Percentiles rank a stretch among this genome's conserved stretches.
Evolutionary conservation across 768 basidiomycete genomes (phyloP).

Genomic region (Lentinula boryana): DNA sequence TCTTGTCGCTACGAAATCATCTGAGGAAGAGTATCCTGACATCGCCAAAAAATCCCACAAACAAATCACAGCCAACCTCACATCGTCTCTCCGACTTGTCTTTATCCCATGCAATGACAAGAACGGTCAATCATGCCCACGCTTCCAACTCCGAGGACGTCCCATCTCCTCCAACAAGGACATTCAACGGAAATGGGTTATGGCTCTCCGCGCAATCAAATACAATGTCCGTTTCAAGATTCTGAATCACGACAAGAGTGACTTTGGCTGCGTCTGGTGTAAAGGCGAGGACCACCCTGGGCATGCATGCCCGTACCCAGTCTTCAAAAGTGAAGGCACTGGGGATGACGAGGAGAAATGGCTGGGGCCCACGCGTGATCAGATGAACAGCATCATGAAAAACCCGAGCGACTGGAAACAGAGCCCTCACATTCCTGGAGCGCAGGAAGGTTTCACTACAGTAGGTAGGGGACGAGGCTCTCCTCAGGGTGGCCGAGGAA

Average conservation of each 20-base stretch:
- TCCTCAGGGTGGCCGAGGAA: no score
- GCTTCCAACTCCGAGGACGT: neutral
- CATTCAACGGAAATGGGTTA: neutral
- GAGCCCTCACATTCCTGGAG: neutral
- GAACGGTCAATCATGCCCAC: neutral
- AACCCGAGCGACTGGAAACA: neutral
- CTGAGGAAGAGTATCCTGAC: neutral
- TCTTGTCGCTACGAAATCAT: neutral
- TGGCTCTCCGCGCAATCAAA: neutral
- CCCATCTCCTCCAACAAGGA: neutral
- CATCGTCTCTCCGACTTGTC: neutral
- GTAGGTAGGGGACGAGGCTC: neutral
- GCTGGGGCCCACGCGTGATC: neutral
- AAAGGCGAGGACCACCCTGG: neutral
- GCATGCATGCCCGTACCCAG: neutral
- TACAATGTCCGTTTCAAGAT: neutral
- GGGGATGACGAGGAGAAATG: neutral
- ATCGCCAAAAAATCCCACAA: neutral
- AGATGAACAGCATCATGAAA: neutral
- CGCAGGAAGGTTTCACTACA: neutral
- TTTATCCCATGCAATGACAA: neutral
- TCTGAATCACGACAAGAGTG: neutral
- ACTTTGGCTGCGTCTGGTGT: neutral
- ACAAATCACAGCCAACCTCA: neutral
- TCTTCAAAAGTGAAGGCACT: neutral